Evolutionary conservation across 2,329 filamentous ascomycete genomes (phyloP).

Genomic region (Chaetomium strumarium): DNA sequence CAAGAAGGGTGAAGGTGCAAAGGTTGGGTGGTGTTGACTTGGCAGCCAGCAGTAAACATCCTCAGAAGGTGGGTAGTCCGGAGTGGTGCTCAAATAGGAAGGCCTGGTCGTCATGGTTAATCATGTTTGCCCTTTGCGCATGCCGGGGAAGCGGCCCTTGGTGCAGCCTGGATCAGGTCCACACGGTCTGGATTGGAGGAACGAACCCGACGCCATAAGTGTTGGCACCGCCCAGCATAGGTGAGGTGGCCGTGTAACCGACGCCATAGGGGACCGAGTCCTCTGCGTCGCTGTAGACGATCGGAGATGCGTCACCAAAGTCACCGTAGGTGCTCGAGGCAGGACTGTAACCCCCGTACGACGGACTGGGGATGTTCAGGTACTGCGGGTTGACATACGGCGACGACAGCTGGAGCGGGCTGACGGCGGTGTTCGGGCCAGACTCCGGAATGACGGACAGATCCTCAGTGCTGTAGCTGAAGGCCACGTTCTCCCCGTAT

Average conservation of each 20-base stretch:
- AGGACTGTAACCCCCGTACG: conserved; percentile 55
- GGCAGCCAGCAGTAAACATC: conserved; percentile 34
- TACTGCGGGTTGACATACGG: conserved; percentile 52
- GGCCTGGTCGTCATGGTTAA: conserved; percentile 52
- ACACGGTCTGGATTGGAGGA: conserved; percentile 56
- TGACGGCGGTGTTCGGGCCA: conserved; percentile 43
- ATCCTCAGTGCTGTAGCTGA: conserved; percentile 60
- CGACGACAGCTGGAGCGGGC: conserved; percentile 51
- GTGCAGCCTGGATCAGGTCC: conserved; percentile 45
- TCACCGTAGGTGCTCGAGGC: conserved; percentile 57
- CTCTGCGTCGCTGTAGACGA: conserved; percentile 57
- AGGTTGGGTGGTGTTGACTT: conserved; percentile 32
- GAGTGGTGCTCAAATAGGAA: conserved; percentile 37
- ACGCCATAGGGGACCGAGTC: conserved; percentile 49
- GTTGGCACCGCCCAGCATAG: conserved; percentile 41
- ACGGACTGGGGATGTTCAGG: conserved; percentile 57
- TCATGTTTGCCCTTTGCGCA: conserved; percentile 39
- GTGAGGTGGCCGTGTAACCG: conserved; percentile 40
- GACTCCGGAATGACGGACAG: conserved; percentile 50
- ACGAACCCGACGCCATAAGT: conserved; percentile 55
- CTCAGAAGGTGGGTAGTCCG: conserved; percentile 40
- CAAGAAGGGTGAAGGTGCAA: conserved; percentile 41
- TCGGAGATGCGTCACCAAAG: conserved; percentile 38
- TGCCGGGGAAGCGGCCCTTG: conserved; percentile 35
- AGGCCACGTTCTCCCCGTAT: conserved; percentile 50